Conservation (phyloP, 2,329 filamentous ascomycete species). For the Grosmannia huntii region DNA sequence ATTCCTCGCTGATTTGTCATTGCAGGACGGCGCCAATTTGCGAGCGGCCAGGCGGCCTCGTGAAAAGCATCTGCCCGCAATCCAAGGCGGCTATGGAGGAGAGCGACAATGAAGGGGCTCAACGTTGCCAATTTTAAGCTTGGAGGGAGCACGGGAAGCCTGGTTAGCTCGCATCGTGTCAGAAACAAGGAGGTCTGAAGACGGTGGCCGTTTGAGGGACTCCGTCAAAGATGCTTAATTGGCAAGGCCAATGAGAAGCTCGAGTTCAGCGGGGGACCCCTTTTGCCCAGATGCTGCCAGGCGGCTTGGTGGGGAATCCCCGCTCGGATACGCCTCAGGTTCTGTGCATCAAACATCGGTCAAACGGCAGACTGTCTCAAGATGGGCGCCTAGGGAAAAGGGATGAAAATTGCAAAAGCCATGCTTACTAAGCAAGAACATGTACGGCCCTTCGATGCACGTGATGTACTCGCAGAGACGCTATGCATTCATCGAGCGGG, state of each 20-base stretch:
- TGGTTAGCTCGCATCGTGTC: neutral
- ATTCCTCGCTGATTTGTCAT: no score
- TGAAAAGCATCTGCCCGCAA: no score
- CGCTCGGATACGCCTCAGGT: constrained; percentile 8
- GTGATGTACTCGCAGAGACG: no score
- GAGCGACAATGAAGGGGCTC: neutral
- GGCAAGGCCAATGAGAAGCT: neutral
- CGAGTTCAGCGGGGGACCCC: neutral
- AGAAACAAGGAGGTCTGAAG: neutral
- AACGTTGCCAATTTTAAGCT: neutral
- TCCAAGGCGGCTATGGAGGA: neutral
- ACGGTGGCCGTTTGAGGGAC: neutral
- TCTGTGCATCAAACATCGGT: neutral
- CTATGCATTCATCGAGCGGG: no score
- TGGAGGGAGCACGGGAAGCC: neutral
- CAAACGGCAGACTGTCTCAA: neutral
- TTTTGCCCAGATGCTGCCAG: neutral
- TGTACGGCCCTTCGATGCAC: no score
- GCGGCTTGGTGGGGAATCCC: neutral
- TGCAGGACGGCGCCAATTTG: no score
- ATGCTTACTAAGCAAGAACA: no score
- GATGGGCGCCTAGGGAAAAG: neutral
- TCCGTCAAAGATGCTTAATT: neutral
- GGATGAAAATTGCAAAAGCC: neutral
- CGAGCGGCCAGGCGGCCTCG: no score